Base-by-base conservation (phyloP, 495 filamentous ascomycete species). In the Parathielavia hyrcaniae region DNA sequence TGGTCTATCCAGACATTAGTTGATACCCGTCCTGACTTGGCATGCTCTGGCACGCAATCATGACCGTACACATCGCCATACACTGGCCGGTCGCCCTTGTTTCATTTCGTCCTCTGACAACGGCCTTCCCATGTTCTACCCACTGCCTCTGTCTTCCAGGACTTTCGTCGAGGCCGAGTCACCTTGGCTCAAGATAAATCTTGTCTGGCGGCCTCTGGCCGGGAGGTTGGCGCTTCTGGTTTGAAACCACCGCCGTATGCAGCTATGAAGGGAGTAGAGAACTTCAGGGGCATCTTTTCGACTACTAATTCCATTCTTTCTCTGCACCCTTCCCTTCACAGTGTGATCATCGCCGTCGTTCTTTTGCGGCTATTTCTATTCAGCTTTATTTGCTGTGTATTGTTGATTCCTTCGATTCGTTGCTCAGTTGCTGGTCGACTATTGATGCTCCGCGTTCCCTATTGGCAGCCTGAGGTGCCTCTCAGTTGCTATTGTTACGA, bases 311-410 rank as follows among this genome's bases (percentile, higher is more conserved):
- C 13, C 38, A 44, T 53, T 60, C 57, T 23, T 38, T 10, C 32
- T 26, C 16, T 36, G 11, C 17, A 17, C 1, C 20, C 22, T 9
- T 55, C 19, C 30, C 41, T 55, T 48, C 26, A 11, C 38, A 5
- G 38, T 22, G 2, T 39, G n/a, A 23, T 2, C 30, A 22, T 36
- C 51, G 65, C 59, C 55, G 61, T 64, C 67, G 32, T 53, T 69
- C 65, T 67, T 67, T 65, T 60, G 61, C 61, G 62, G 59, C 57
- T 61, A 36, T 61, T 19, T 53, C 8, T 16, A 32, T 41, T 30
- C 46, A 14, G 6, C 26, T 46, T 44, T 26, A 6, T 8, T 39
- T 52, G 12, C 9, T 23, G 39, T 45, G 26, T 45, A 1, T 19
- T 32, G 7, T 13, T 40, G 4, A 38, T 19, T 32, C 5, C 7